Percentiles rank a stretch among this genome's conserved stretches.
These are phyloP conservation scores for Amphirosellinia nigrospora DNA, from an alignment of 495 filamentous ascomycete genomes.

Conservation along the genomic window DNA sequence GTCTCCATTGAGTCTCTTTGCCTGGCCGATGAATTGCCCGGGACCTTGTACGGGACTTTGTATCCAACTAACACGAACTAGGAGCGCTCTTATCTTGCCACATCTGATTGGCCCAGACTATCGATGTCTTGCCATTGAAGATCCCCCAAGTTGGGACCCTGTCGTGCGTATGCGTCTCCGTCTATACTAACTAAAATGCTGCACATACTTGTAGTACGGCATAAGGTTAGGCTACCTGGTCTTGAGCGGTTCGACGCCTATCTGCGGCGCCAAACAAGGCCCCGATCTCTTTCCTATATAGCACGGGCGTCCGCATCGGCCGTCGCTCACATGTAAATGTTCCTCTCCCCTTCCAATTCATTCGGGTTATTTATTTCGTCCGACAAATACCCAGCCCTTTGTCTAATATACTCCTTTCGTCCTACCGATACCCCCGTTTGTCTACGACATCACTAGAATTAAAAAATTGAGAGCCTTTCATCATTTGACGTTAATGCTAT, in stretches of 20 bases:
- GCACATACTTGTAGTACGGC: background rate
- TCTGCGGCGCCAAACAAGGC: background rate
- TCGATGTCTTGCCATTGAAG: conserved; percentile 22
- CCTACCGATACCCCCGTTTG: background rate
- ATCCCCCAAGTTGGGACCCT: conserved; percentile 18
- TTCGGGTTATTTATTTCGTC: background rate
- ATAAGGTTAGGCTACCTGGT: conserved; percentile 14
- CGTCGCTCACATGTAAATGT: conserved; percentile 14
- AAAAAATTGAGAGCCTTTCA: background rate
- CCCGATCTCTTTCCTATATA: conserved; percentile 20
- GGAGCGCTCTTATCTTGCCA: conserved; percentile 9
- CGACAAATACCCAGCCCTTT: background rate
- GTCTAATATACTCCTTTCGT: background rate
- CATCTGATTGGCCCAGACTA: conserved; percentile 10
- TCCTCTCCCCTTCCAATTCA: conserved; percentile 3
- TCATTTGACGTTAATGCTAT: background rate
- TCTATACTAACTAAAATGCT: background rate
- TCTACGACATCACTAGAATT: background rate
- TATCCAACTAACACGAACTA: conserved; percentile 12
- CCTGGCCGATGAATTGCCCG: conserved; percentile 19
- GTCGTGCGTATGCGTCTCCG: conserved; percentile 9
- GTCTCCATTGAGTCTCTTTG: conserved; percentile 5
- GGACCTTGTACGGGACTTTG: conserved; percentile 22
- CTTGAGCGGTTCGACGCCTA: conserved; percentile 4
- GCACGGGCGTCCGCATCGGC: conserved; percentile 13